Evolutionary conservation across 176 grass and related monocot species (phyloP).

Genomic region (Avena sativa): DNA sequence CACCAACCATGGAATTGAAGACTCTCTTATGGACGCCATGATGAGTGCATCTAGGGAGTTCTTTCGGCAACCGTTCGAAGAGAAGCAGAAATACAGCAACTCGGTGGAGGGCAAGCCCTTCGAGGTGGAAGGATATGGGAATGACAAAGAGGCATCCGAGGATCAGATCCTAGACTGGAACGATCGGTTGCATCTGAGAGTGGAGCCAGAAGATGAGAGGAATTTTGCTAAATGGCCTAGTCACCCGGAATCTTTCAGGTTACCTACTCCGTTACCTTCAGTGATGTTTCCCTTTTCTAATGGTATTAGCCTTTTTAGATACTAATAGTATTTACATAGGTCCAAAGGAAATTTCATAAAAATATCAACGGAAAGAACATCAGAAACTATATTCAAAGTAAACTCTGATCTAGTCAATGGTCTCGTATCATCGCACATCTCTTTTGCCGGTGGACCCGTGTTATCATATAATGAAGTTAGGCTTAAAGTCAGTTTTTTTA

Average conservation of each 20-base stretch:
- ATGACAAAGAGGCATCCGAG: neutral
- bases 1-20: constrained; percentile 1
- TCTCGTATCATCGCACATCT: neutral
- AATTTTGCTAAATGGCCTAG: neutral
- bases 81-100: constrained; percentile 17
- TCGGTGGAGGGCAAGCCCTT: neutral
- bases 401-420: neutral
- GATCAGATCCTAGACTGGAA: constrained; percentile 3
- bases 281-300: neutral
- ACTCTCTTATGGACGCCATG: constrained; percentile 6
- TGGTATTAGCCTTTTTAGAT: neutral
- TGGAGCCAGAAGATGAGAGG: neutral
- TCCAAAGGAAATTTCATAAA: neutral
- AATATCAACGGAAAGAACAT: neutral
- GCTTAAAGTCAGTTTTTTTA: neutral
- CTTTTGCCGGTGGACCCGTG: neutral
- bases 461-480: neutral
- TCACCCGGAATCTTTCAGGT: constrained; percentile 21
- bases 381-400: neutral
- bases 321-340: neutral
- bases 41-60: neutral
- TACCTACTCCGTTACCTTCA: neutral
- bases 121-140: constrained; percentile 1
- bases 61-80: neutral
- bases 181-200: neutral